Evolutionary conservation across 768 basidiomycete species (phyloP), one percentile per base, ranked within the genome.

Genomic region (Holtermannia corniformis): DNA sequence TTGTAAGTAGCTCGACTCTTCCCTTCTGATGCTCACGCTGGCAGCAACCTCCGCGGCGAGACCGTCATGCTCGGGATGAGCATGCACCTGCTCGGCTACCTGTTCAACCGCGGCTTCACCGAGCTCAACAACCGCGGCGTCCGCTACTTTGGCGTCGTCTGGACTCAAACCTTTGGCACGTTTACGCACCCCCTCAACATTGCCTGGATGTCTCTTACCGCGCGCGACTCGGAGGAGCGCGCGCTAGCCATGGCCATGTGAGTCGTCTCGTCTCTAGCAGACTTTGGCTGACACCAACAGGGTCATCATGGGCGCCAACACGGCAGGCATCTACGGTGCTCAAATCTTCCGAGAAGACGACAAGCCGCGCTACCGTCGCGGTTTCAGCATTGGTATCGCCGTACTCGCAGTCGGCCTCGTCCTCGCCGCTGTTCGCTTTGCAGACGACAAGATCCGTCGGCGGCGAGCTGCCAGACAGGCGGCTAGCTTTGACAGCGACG

Each of bases 321-420:
- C 42, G 14, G 64, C 60, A 3, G 64, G 60, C 24, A 63, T 63
- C 22, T 59, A 59, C 45, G 61, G 61, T 13, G 57, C 56, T 22
- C 64, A 64, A 49, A 54, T 66, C 47, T 56, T 63, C 54, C 62
- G 64, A 27, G 20, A 44, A 23, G 62, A 62, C 44, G 64, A 66
- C 47, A 20, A 46, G n/a, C 64, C 64, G 0, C n/a, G 27, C 12
- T 66, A 66, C 52, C 57, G 50, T 40, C 49, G 60, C 1, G 64
- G 58, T 13, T 61, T 65, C 49, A 44, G 26, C 11, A 50, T 59
- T 44, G 49, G 48, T 48, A 52, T 63, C 27, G 59, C 25, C 4
- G 49, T 65, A 27, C 25, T 56, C 14, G 42, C 50, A 2, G 32
- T 56, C 20, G 59, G 54, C 2, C 48, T 65, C 23, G 1, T 40